A percentile compares a stretch with the other conserved stretches of the same genome.
phyloP scores from a whole-genome alignment of 306 rosid species.

The Betula pendula region DNA sequence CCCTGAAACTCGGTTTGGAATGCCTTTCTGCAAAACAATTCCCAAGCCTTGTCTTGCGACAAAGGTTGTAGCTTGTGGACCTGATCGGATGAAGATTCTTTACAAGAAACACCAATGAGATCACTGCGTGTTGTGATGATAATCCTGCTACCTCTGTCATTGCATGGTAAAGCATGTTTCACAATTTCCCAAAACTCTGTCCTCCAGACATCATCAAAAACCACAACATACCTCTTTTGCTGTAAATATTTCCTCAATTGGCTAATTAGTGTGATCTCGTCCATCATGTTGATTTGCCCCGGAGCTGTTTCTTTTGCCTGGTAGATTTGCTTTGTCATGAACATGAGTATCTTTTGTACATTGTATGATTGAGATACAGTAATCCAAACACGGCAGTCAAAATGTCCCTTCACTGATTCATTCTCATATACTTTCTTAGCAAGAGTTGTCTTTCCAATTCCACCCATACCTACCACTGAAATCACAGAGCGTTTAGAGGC shows the following conservation, averaged over 20 bases:
- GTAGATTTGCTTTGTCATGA: neutral
- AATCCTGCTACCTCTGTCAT: neutral
- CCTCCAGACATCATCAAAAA: constrained; percentile 3
- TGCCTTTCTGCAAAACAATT: neutral
- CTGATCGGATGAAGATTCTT: neutral
- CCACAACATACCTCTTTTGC: neutral
- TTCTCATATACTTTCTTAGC: constrained; percentile 2
- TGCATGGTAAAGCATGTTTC: constrained; percentile 5
- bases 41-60: neutral
- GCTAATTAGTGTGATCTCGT: neutral
- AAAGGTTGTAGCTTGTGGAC: constrained; percentile 2
- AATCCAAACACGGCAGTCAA: neutral
- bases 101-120: neutral
- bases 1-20: neutral
- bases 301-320: neutral
- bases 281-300: neutral
- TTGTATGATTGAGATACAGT: constrained; percentile 6
- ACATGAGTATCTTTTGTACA: neutral
- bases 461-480: neutral
- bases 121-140: neutral
- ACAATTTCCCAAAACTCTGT: neutral
- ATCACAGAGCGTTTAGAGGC: neutral
- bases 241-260: neutral
- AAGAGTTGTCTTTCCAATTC: constrained; percentile 5
- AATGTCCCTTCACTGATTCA: neutral